These are phyloP conservation scores for Penicillium palitans DNA, from an alignment of 2,329 filamentous ascomycete species.

Conservation along the genomic window DNA sequence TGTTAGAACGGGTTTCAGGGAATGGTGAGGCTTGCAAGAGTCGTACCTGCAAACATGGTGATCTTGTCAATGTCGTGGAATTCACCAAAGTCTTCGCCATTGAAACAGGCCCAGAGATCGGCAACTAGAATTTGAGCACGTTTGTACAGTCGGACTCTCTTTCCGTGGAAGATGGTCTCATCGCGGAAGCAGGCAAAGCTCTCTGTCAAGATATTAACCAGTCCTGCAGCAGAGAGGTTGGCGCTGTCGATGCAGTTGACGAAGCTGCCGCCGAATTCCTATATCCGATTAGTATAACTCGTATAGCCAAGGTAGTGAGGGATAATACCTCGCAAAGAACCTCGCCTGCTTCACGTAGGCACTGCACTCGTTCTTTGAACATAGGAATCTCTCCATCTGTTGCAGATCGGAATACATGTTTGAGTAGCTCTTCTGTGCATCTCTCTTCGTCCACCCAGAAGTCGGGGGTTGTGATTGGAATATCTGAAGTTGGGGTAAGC, in stretches of 20 bases:
- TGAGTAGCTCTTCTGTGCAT: constrained; percentile 72
- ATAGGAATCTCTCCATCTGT: constrained; percentile 87
- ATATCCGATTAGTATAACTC: constrained; percentile 14
- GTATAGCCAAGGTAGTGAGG: neutral
- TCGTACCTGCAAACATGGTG: constrained; percentile 84
- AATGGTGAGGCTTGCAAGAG: neutral
- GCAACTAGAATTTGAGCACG: constrained; percentile 94
- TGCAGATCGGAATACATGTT: constrained; percentile 78
- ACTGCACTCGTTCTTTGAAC: constrained; percentile 72
- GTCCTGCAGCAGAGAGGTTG: constrained; percentile 72
- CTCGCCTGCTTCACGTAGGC: constrained; percentile 77
- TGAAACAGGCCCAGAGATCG: constrained; percentile 94
- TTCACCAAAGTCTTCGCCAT: constrained; percentile 72
- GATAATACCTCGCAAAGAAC: constrained; percentile 71
- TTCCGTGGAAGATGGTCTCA: constrained; percentile 71
- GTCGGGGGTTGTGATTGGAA: constrained; percentile 82
- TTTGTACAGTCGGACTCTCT: constrained; percentile 80
- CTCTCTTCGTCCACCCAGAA: constrained; percentile 80
- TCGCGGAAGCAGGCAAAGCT: constrained; percentile 87
- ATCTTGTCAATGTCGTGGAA: constrained; percentile 93
- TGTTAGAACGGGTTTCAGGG: neutral
- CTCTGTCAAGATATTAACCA: constrained; percentile 82
- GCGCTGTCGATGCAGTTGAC: constrained; percentile 71
- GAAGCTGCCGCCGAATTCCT: constrained; percentile 77
- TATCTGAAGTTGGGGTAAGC: constrained; percentile 51